Evolutionary conservation across 2,329 filamentous ascomycete species (phyloP), one percentile per base, ranked within the genome.

Genomic region (Neonectria sp.): DNA sequence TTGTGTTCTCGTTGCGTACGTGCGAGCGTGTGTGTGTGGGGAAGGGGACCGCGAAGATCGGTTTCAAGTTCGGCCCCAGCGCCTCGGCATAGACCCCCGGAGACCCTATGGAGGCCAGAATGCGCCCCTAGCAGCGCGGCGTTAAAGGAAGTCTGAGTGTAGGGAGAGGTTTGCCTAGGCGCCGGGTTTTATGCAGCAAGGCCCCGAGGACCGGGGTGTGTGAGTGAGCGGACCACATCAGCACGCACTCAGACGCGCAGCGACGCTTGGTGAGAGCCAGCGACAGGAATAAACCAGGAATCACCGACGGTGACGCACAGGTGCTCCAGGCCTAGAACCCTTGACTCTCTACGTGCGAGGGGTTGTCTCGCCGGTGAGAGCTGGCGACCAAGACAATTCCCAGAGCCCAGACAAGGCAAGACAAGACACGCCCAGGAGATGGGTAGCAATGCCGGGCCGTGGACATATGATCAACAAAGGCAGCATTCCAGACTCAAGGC

Each of bases 11-110:
- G 46, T 49, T 37, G 6, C 6, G n/a, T 21, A 6, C n/a, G 29
- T 33, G 31, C 31, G 31, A 8, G 37, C 27, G 35, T 25, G 21
- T 56, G 55, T 40, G 55, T 64, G 61, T 64, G 61, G 61, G 40
- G 62, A 49, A 60, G 56, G 62, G 48, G 56, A 21, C 62, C 56
- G 40, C 48, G 62, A 65, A 65, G 62, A 65, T 65, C 62, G 62
- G 62, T 65, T 65, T 65, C 62, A 49, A 60, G 21, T 55, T 60
- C n/a, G 56, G 51, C 49, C 62, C 62, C 49, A 55, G 55, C 56
- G 56, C 56, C 56, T 59, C 49, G 56, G 62, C 62, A 29, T 60
- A 43, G 31, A 65, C 46, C 55, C 56, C 40, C 29, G 55, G 29
- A 60, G 37, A 40, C 49, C 62, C 62, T 65, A 65, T 65, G 49